Conservation (phyloP, 441 rosid species). For the Biscutella laevigata region DNA sequence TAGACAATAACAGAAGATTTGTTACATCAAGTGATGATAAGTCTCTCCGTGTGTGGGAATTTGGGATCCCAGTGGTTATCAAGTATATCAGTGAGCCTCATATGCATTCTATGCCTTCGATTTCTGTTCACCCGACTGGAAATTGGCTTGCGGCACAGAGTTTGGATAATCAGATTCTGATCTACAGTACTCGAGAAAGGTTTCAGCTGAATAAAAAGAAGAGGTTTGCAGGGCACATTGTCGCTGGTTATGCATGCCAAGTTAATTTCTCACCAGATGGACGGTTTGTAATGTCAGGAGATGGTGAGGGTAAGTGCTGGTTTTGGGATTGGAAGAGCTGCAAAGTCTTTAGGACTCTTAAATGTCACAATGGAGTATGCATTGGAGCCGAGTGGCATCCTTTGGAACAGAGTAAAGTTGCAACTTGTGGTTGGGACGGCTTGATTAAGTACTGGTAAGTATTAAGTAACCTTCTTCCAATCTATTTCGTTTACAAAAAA, state of each 20-base stretch:
- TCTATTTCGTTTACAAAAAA: background rate
- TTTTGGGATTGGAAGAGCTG: slow-evolving; percentile 99
- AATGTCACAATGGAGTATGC: slow-evolving; percentile 86
- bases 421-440: slow-evolving; percentile 99
- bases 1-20: slow-evolving; percentile 89
- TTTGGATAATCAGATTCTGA: slow-evolving; percentile 93
- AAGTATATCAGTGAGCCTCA: slow-evolving; percentile 99
- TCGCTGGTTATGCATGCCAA: slow-evolving; percentile 95
- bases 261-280: slow-evolving; percentile 99
- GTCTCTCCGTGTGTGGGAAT: slow-evolving; percentile 98
- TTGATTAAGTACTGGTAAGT: slow-evolving; percentile 98
- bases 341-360: slow-evolving; percentile 84
- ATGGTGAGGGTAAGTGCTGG: slow-evolving; percentile 98
- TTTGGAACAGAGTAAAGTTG: slow-evolving; percentile 94
- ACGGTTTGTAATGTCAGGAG: slow-evolving; percentile 97
- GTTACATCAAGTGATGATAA: slow-evolving; percentile 98
- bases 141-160: slow-evolving; percentile 99
- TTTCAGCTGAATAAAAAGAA: slow-evolving; percentile 97
- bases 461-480: slow-evolving; percentile 32
- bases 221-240: slow-evolving; percentile 92
- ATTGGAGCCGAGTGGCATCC: slow-evolving; percentile 98
- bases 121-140: slow-evolving; percentile 80
- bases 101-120: slow-evolving; percentile 98
- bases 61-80: slow-evolving; percentile 93
- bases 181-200: slow-evolving; percentile 85